A percentile compares a stretch with the other conserved stretches of the same genome.
Evolutionary conservation across 73 alveolate genomes (phyloP).

Genomic region (Blepharisma japonicum): DNA sequence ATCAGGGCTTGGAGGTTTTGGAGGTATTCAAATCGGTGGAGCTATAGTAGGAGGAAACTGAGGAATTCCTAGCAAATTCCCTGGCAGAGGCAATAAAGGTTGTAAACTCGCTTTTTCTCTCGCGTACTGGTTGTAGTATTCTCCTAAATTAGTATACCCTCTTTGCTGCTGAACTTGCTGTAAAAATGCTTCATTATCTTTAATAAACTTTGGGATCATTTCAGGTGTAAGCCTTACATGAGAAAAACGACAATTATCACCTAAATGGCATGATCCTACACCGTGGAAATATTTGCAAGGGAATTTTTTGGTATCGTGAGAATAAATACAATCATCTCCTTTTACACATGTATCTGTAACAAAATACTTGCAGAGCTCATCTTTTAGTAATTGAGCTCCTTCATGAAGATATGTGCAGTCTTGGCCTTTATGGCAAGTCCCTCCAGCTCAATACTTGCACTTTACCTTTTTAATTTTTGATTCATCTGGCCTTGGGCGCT

Average conservation of each 20-base stretch:
- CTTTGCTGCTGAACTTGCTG: slow-evolving; percentile 54
- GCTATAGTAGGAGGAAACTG: too few species aligned
- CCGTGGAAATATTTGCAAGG: slow-evolving; percentile 53
- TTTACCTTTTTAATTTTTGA: slow-evolving; percentile 21
- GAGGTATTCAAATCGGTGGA: slow-evolving; percentile 25
- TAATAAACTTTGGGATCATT: slow-evolving; percentile 63
- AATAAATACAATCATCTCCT: slow-evolving; percentile 74
- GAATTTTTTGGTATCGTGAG: slow-evolving; percentile 47
- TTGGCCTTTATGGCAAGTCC: slow-evolving; percentile 7
- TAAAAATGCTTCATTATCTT: slow-evolving; percentile 75
- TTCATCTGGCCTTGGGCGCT: slow-evolving; percentile 16
- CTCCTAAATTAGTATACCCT: slow-evolving; percentile 83
- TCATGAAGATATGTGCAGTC: slow-evolving; percentile 26
- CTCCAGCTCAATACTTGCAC: slow-evolving; percentile 24
- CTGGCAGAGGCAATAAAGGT: slow-evolving; percentile 9
- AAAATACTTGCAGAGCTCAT: slow-evolving; percentile 76
- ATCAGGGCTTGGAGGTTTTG: slow-evolving; percentile 23
- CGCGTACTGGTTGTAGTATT: slow-evolving; percentile 52
- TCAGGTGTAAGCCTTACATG: slow-evolving; percentile 69
- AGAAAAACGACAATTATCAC: slow-evolving; percentile 71
- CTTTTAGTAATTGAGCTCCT: slow-evolving; percentile 25
- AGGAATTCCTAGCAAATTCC: too few species aligned
- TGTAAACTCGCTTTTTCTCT: slow-evolving; percentile 38
- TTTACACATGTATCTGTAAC: slow-evolving; percentile 70
- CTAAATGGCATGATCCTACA: slow-evolving; percentile 76